Base-by-base conservation (phyloP, 1,284 basidiomycete genomes). In the Leccinum griseonigrum region DNA sequence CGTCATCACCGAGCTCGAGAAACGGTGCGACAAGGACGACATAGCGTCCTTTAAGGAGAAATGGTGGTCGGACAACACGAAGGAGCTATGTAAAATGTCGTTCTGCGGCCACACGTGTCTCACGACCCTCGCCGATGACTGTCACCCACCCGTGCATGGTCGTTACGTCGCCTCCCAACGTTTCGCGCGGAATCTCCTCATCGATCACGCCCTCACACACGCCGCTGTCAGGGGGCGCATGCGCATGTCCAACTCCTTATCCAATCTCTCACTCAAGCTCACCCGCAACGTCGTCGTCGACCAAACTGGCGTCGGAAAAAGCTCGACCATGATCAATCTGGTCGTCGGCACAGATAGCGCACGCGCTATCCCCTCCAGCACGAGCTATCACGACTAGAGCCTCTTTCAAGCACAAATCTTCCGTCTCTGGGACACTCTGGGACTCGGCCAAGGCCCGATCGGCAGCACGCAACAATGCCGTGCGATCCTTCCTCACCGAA, bases 361-460 rank as follows among this genome's bases (percentile, higher is more conserved):
- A 9, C 18, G 54, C 22, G 71, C 68, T 18, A 64, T 68, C 56
- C 68, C 69, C 5, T 56, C 61, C 14, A 58, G 59, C 38, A 71
- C 67, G n/a, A 67, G 60, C 31, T 71, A 65, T 46, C 61, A 71
- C 7, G 70, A 73, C 34, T 72, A 61, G 68, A 29, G 62, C 11
- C 57, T 68, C 46, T 52, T 61, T 58, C 43, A 67, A 54, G 53
- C 58, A 0, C 63, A 66, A 28, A 70, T 56, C 1, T 74, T 71
- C 26, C 71, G 71, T 51, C 62, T 71, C 38, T 71, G 70, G 73
- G 70, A 71, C 38, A 75, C 70, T 14, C 69, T 73, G 2, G 70
- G 70, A 8, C 58, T 71, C 18, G 54, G 69, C 7, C 61, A 64
- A 29, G 67, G 69, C 29, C 63, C 69, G 1, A 13, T 53, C 1